Conservation (phyloP, 345 rosid genomes). For the Bruguiera parviflora region DNA sequence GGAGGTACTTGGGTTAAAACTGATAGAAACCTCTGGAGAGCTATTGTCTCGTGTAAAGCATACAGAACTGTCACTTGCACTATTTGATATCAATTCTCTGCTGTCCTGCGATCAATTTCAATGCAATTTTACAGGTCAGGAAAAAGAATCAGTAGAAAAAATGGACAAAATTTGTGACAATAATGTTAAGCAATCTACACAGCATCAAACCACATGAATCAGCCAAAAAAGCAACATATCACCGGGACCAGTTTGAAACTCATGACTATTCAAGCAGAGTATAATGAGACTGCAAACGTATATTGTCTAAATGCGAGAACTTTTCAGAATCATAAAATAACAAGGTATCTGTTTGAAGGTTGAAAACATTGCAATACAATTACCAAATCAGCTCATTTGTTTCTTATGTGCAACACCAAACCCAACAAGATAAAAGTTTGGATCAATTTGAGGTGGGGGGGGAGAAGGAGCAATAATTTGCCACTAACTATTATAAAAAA, state of each 20-base stretch:
- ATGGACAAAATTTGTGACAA: slow-evolving; percentile 1
- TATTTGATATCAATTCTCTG: slow-evolving; percentile 77
- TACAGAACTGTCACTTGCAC: slow-evolving; percentile 84
- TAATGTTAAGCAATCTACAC: too few species aligned
- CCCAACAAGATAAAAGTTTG: neutral
- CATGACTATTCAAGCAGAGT: too few species aligned
- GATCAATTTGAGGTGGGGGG: neutral
- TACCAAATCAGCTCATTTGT: neutral
- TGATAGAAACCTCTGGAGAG: slow-evolving; percentile 57
- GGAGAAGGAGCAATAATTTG: slow-evolving; percentile 3
- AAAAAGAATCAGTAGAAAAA: neutral
- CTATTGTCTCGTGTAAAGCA: slow-evolving; percentile 62
- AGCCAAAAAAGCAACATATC: too few species aligned
- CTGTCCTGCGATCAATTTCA: slow-evolving; percentile 59
- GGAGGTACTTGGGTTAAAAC: slow-evolving; percentile 45
- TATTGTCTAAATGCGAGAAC: too few species aligned
- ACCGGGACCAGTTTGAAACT: too few species aligned
- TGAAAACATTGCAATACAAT: neutral
- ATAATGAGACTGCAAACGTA: too few species aligned
- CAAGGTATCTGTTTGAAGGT: too few species aligned
- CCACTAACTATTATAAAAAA: slow-evolving; percentile 1
- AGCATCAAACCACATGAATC: too few species aligned
- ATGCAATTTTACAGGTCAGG: slow-evolving; percentile 12
- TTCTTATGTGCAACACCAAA: neutral
- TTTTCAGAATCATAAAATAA: too few species aligned